These are phyloP conservation scores for Leccinellum rugosiceps DNA, from an alignment of 768 basidiomycete species.

Conservation along the genomic window DNA sequence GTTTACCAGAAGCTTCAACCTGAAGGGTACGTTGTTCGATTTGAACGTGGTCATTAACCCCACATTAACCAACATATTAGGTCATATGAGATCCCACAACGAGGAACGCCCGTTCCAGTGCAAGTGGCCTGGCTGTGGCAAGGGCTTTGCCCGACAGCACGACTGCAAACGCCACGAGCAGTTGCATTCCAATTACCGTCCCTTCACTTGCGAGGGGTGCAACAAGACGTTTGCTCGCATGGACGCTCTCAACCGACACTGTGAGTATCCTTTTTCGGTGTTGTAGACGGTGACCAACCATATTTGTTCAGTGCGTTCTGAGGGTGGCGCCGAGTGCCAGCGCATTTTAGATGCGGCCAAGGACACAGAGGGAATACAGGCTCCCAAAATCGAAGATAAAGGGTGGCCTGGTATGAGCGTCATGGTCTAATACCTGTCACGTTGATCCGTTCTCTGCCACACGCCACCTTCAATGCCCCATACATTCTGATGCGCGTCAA, in stretches of 20 bases:
- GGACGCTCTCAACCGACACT: conserved; percentile 91
- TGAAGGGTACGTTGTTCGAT: conserved; percentile 61
- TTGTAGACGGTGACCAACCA: background rate
- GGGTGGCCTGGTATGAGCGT: conserved; percentile 32
- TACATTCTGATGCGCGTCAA: conserved; percentile 26
- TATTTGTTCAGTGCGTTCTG: conserved; percentile 58
- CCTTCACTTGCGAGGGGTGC: conserved; percentile 92
- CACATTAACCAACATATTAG: conserved; percentile 34
- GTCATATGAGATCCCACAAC: conserved; percentile 93
- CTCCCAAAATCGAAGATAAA: conserved; percentile 33
- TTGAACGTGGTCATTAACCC: conserved; percentile 8
- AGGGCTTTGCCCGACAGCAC: conserved; percentile 92
- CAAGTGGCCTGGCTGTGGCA: conserved; percentile 91
- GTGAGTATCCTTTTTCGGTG: conserved; percentile 46
- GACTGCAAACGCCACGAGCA: conserved; percentile 97
- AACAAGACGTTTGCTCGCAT: conserved; percentile 90
- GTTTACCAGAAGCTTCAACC: conserved; percentile 90
- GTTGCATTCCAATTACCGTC: conserved; percentile 87
- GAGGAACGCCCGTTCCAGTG: conserved; percentile 95
- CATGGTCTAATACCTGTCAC: conserved; percentile 26
- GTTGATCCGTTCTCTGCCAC: conserved; percentile 10
- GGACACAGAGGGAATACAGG: conserved; percentile 19
- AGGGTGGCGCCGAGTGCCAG: conserved; percentile 77
- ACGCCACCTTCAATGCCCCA: conserved; percentile 14
- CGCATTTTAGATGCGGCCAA: conserved; percentile 36